Evolutionary conservation across 352 stramenopile genomes (phyloP), one percentile per base, ranked within the genome.

Genomic region (Thraustochytrium striatum): DNA sequence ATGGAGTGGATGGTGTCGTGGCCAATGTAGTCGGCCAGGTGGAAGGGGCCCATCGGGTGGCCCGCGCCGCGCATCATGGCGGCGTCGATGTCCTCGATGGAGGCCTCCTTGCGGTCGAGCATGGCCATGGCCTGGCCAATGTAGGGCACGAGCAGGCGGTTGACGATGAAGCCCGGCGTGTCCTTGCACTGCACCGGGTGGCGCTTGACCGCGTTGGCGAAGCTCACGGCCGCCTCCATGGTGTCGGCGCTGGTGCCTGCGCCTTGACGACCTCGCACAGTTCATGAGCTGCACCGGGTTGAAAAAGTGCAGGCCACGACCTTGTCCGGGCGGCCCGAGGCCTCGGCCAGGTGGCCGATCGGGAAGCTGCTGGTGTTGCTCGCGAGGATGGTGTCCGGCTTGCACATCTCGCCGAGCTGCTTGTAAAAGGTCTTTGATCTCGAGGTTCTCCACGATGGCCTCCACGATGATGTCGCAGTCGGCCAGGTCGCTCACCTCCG

Each of bases 291-390:
- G 87, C 68, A 97, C 92, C 0, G 95, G 95, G 85, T 98, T 98
- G 88, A 99, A 99, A 85, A 98, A 99, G 84, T 99, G 95, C n/a
- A 99, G 86, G 2, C 95, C 94, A 98, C 90, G 82, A 98, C 95
- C 47, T 95, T 91, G 28, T 93, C 85, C 3, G 94, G 87, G 39
- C 94, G 86, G 38, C 92, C 93, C 3, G 91, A 97, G 57, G 93
- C 91, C 8, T 88, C 86, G 38, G 94, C 93, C 88, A 99, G 98
- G 87, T 98, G 91, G 30, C 90, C 91, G 72, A 98, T 97, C 59
- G 88, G 88, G 30, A 92, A 84, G 38, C 90, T 98, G 61, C 90
- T 97, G 61, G 95, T 99, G 85, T 99, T 99, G 72, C 91, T 97
- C 39, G 94, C 95, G 82, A 99, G 93, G 59, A 99, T 96, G 53